These are phyloP conservation scores for Penicillium thymicola DNA, from an alignment of 2,329 filamentous ascomycete genomes.

Conservation along the genomic window DNA sequence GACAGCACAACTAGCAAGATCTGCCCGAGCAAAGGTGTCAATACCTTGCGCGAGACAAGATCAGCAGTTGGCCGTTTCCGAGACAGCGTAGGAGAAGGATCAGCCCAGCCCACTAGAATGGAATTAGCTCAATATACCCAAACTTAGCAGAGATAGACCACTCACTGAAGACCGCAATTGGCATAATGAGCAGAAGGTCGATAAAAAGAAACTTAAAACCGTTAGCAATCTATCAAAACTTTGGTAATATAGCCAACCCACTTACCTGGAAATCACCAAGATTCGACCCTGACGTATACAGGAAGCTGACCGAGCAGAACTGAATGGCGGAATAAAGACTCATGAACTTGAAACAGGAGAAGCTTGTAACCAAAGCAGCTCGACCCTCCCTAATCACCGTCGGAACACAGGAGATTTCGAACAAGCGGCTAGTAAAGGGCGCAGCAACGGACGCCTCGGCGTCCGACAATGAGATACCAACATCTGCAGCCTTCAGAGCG, in stretches of 20 bases:
- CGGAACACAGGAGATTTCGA: constrained; percentile 94
- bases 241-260: not conserved
- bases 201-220: constrained; percentile 76
- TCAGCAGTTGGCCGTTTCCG: constrained; percentile 87
- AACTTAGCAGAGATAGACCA: not conserved
- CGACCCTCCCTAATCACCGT: constrained; percentile 92
- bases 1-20: constrained; percentile 76
- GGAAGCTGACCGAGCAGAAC: constrained; percentile 93
- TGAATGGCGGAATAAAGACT: constrained; percentile 98
- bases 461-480: constrained; percentile 94
- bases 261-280: constrained; percentile 85
- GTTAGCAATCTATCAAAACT: constrained; percentile 4
- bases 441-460: constrained; percentile 98
- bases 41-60: constrained; percentile 86
- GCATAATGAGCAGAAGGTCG: constrained; percentile 85
- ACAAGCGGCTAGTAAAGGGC: constrained; percentile 90
- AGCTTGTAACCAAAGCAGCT: constrained; percentile 93
- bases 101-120: constrained; percentile 81
- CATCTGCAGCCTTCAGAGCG: constrained; percentile 92
- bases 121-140: not conserved
- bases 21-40: constrained; percentile 84
- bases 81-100: constrained; percentile 71
- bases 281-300: constrained; percentile 91
- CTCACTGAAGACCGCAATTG: constrained; percentile 90
- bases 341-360: constrained; percentile 99